Conservation (phyloP, 108 stramenopile species). For the Cyclotella baltica region DNA sequence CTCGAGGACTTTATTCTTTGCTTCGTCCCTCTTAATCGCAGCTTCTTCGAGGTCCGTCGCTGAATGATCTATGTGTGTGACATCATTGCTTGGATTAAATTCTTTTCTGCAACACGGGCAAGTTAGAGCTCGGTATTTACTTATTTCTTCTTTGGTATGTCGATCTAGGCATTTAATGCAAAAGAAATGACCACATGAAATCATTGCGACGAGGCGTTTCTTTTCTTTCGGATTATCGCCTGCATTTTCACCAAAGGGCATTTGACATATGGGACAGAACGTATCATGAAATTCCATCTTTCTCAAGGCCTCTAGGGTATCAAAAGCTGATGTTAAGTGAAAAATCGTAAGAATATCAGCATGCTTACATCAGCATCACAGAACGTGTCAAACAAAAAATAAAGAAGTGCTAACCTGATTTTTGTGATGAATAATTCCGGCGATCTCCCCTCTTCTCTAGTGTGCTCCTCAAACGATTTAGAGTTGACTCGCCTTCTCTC, state of each 20-base stretch:
- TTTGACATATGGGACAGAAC: constrained; percentile 50
- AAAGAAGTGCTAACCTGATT: constrained; percentile 4
- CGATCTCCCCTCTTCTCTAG: constrained; percentile 4
- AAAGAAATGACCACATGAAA: constrained; percentile 56
- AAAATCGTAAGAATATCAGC: not conserved
- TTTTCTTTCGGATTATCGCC: not conserved
- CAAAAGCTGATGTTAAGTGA: no score
- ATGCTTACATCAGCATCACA: not conserved
- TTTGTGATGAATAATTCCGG: constrained; percentile 3
- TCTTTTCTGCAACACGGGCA: constrained; percentile 56
- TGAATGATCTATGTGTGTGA: constrained; percentile 43
- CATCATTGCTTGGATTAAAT: constrained; percentile 18
- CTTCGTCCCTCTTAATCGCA: constrained; percentile 4
- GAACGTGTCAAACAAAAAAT: not conserved
- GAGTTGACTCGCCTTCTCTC: not conserved
- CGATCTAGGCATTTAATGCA: constrained; percentile 47
- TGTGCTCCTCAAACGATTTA: constrained; percentile 9
- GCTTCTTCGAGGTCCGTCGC: constrained; percentile 31
- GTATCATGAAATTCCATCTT: constrained; percentile 31
- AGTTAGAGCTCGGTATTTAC: not conserved
- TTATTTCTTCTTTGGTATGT: constrained; percentile 27
- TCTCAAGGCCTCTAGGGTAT: constrained; percentile 42
- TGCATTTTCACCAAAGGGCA: constrained; percentile 36
- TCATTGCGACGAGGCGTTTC: constrained; percentile 35
- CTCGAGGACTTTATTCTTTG: constrained; percentile 32